phyloP scores from a whole-genome alignment of 768 basidiomycete genomes.

The Clathrus columnatus region DNA sequence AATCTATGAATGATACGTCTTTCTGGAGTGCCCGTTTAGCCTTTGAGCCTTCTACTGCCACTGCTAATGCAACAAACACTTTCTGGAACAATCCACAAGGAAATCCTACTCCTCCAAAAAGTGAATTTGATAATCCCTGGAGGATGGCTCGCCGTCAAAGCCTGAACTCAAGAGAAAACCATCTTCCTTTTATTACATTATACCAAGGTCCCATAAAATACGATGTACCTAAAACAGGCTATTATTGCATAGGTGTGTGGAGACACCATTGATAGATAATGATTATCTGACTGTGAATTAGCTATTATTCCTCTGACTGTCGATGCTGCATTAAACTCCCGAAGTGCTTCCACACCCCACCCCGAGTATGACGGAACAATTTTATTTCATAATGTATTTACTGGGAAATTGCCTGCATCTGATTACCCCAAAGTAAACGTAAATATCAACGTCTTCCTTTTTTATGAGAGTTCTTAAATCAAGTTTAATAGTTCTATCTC shows the following conservation, averaged over 20 bases:
- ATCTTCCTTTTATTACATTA: slow-evolving; percentile 42
- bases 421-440: slow-evolving; percentile 98
- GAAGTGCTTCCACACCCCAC: slow-evolving; percentile 52
- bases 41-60: slow-evolving; percentile 36
- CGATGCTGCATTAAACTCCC: slow-evolving; percentile 31
- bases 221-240: slow-evolving; percentile 76
- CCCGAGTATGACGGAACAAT: slow-evolving; percentile 73
- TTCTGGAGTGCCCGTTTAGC: slow-evolving; percentile 82
- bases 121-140: slow-evolving; percentile 44
- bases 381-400: slow-evolving; percentile 80
- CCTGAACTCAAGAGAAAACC: slow-evolving; percentile 29
- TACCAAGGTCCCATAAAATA: slow-evolving; percentile 78
- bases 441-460: slow-evolving; percentile 22
- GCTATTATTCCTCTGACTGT: slow-evolving; percentile 87
- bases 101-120: slow-evolving; percentile 45
- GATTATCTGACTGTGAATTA: slow-evolving; percentile 21
- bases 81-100: slow-evolving; percentile 56
- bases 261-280: neutral
- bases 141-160: slow-evolving; percentile 24
- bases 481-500: slow-evolving; percentile 66
- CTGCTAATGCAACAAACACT: slow-evolving; percentile 14
- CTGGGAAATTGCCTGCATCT: slow-evolving; percentile 80
- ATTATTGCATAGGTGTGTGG: slow-evolving; percentile 86
- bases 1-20: slow-evolving; percentile 58
- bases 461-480: slow-evolving; percentile 7